Percentiles rank a stretch among this genome's conserved stretches.
These are phyloP conservation scores for Marvania coccoides DNA, from an alignment of 139 green algal genomes.

Conservation along the genomic window DNA sequence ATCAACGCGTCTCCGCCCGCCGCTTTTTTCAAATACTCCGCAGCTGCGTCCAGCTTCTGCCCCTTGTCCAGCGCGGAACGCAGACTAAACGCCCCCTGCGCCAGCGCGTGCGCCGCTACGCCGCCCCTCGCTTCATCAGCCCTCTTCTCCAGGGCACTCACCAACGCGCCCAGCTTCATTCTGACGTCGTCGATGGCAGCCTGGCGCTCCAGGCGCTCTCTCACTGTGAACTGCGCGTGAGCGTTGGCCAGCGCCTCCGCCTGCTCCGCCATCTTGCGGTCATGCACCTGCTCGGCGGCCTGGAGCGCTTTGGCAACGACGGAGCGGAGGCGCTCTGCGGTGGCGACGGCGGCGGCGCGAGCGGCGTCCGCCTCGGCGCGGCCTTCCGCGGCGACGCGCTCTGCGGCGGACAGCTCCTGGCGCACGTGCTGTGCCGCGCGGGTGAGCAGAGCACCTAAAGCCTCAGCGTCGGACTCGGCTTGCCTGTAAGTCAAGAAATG, in stretches of 20 bases:
- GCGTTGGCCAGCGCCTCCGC: conserved; percentile 14
- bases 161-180: conserved; percentile 19
- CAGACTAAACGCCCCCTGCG: conserved; percentile 13
- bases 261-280: conserved; percentile 19
- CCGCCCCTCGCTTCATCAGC: not conserved
- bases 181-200: conserved; percentile 14
- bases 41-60: not conserved
- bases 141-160: conserved; percentile 6
- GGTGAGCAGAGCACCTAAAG: conserved; percentile 4
- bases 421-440: not conserved
- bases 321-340: not conserved
- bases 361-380: conserved; percentile 6
- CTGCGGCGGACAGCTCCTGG: not conserved
- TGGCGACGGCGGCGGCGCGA: not conserved
- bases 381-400: not conserved
- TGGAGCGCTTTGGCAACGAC: not conserved
- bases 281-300: conserved; percentile 4
- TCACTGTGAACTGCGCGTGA: conserved; percentile 15
- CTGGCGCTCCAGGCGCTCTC: conserved; percentile 5
- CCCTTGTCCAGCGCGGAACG: conserved; percentile 24
- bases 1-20: conserved; percentile 9
- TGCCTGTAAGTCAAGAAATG: too few relatives aligned
- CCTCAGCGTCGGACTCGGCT: conserved; percentile 15
- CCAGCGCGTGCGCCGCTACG: conserved; percentile 18
- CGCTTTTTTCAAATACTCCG: not conserved